Conservation (phyloP, 1,284 basidiomycete genomes). For the Sporisorium exsertum region DNA sequence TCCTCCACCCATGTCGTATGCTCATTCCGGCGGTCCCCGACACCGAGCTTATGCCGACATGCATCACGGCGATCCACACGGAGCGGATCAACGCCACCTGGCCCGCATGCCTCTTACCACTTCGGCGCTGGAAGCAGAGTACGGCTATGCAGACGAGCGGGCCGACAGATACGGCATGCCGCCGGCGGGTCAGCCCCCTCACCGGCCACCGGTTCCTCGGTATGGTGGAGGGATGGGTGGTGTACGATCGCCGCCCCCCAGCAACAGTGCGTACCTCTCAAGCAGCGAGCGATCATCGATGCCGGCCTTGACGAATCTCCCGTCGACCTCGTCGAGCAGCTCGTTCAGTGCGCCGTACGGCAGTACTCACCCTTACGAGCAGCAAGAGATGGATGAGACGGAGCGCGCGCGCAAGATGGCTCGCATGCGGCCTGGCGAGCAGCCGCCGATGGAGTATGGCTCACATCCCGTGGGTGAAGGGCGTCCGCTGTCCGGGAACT, state of each 20-base stretch:
- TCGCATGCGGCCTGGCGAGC: conserved; percentile 13
- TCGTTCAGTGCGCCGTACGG: conserved; percentile 20
- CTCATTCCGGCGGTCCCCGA: conserved; percentile 15
- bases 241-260: conserved; percentile 22
- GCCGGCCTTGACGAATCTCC: conserved; percentile 23
- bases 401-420: conserved; percentile 36
- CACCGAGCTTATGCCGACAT: conserved; percentile 26
- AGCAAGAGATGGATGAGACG: conserved; percentile 35
- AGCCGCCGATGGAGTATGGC: conserved; percentile 6
- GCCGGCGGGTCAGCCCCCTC: conserved; percentile 1
- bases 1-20: conserved; percentile 25
- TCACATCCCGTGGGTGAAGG: not conserved
- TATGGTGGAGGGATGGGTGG: conserved; percentile 10
- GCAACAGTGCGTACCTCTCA: conserved; percentile 25
- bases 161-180: conserved; percentile 27
- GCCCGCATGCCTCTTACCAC: conserved; percentile 14
- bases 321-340: conserved; percentile 24
- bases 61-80: conserved; percentile 23
- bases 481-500: not conserved
- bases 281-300: conserved; percentile 38
- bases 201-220: conserved; percentile 29
- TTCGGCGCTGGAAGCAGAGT: conserved; percentile 21
- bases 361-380: conserved; percentile 26
- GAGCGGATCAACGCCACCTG: conserved; percentile 17
- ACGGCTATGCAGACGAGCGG: conserved; percentile 24